Evolutionary conservation across 75 land plant genomes (phyloP).

Genomic region (Adiantum capillusveneris): DNA sequence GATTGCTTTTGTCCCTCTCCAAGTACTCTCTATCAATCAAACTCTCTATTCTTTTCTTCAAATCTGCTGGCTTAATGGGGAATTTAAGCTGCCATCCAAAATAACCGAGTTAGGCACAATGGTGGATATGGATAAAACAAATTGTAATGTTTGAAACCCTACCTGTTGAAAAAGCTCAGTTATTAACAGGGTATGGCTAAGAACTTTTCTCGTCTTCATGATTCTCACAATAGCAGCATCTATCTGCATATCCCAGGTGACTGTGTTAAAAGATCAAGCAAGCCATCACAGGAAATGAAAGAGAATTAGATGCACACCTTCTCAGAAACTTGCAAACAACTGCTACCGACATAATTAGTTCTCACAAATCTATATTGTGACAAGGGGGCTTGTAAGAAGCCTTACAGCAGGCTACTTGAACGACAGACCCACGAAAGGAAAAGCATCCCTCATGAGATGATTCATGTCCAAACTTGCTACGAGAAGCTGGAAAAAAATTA

Average conservation of each 20-base stretch:
- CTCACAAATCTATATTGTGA: no score
- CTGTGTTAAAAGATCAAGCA: neutral
- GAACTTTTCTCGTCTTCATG: slow-evolving; percentile 97
- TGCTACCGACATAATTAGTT: no score
- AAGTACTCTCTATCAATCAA: slow-evolving; percentile 96
- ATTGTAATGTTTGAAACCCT: no score
- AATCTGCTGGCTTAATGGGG: slow-evolving; percentile 93
- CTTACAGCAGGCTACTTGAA: no score
- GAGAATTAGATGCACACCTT: no score
- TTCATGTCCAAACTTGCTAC: no score
- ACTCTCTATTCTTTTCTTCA: slow-evolving; percentile 99
- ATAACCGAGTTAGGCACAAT: neutral
- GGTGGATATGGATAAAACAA: neutral
- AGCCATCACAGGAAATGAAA: no score
- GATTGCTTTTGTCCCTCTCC: slow-evolving; percentile 91
- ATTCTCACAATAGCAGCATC: slow-evolving; percentile 99
- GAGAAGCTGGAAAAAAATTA: no score
- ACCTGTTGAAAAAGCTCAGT: slow-evolving; percentile 99
- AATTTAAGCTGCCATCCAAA: slow-evolving; percentile 62
- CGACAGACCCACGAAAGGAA: no score
- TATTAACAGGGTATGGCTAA: slow-evolving; percentile 94
- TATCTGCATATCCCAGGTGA: slow-evolving; percentile 50
- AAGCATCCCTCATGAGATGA: no score
- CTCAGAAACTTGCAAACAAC: no score
- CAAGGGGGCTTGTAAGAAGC: no score